A percentile compares a stretch with the other conserved stretches of the same genome.
Conservation (phyloP, 2,329 filamentous ascomycete genomes). For the Hypoxylon sp. region DNA sequence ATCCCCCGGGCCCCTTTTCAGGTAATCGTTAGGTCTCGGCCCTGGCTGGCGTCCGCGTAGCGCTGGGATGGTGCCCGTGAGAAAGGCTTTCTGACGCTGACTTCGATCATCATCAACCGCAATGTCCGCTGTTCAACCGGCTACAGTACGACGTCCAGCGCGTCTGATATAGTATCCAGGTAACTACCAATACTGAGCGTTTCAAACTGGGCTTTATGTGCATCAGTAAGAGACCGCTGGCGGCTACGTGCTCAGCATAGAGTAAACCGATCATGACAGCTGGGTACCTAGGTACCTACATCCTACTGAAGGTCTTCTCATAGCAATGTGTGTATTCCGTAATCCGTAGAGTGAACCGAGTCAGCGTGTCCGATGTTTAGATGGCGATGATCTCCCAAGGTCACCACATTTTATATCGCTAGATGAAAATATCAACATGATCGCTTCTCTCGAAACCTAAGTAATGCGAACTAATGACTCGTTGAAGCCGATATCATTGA, state of each 20-base stretch:
- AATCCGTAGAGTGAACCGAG: too few species aligned
- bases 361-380: neutral
- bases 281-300: too few species aligned
- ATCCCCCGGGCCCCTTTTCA: constrained; percentile 4
- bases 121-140: neutral
- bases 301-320: too few species aligned
- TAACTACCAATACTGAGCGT: neutral
- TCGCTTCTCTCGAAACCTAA: neutral
- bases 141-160: neutral
- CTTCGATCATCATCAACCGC: neutral
- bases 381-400: neutral
- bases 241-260: neutral
- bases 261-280: too few species aligned
- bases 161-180: neutral
- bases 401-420: neutral
- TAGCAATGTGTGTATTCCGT: neutral
- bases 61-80: neutral
- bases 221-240: neutral
- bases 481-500: too few species aligned
- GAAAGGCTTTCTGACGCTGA: neutral
- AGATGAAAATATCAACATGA: neutral
- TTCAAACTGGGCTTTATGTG: neutral
- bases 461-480: too few species aligned
- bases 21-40: neutral
- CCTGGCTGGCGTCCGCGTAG: neutral